Base-by-base conservation (phyloP, 257 asterid species). In the Solanum chmielewskii region DNA sequence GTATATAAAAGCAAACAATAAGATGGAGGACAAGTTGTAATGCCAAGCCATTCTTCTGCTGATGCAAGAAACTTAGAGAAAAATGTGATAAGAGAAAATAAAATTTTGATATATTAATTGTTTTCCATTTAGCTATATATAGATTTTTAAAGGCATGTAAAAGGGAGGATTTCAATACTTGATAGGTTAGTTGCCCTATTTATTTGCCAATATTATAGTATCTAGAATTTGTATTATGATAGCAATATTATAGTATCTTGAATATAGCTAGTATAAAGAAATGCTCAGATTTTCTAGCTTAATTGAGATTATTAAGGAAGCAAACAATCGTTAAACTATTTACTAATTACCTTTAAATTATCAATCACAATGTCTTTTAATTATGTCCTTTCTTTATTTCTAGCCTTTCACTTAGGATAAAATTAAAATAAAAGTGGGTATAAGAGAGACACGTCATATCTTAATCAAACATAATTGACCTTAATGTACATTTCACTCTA, bases 111-210 rank as follows among this genome's bases (percentile, higher is more conserved):
- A 29, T 84, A 9, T 14, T 11, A 11, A 13, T 68, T 12, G 41
- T 9, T 27, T 71, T 9, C 1, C 7, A 18, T 37, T 13, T 27
- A 77, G 77, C 35, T 86, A 82, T 47, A 70, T 90, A 71, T 66
- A 59, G 77, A 81, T 70, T 84, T 66, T 88, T 90, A 86, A 66
- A 84, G 68, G 45, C 18, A 15, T 74, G 78, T 14, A 85, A 84
- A 70, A 68, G 11, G n/a, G 39, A 44, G 41, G 69, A 76, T 14
- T 86, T 6, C 11, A n/a, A 81, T 20, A 25, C 70, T 41, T 75
- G 89, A 69, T 49, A 42, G 35, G 86, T 78, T 88, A 35, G 90
- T 86, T 88, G 80, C 80, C 80, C 91, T 31, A 84, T n/a, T 84
- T 74, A 4, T n/a, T 25, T 75, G 35, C 16, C 64, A 44, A 78